Base-by-base conservation (phyloP, 768 basidiomycete species). In the Pilatotrama ljubarskyi region DNA sequence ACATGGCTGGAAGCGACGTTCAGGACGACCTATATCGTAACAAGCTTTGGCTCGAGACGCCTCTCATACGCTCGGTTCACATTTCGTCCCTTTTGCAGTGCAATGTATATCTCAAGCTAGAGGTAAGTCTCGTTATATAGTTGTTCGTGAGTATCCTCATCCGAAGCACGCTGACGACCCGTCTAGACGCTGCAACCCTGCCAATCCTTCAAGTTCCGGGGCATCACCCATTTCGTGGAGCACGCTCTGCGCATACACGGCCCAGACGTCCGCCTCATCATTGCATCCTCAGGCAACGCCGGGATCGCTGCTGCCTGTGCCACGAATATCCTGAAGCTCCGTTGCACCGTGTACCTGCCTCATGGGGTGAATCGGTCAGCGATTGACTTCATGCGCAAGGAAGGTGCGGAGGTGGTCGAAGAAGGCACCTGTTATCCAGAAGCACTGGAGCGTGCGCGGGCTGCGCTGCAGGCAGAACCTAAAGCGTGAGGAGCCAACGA, bases 281-380 rank as follows among this genome's bases (percentile, higher is more conserved):
- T 86, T 50, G 88, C 90, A 0, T 92, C 90, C 0, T 82, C 86
- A 5, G 90, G 90, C 17, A 91, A 92, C 67, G 91, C 88, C 17
- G 90, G 85, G 0, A 74, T 90, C 15, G 90, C 88, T 11, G 81
- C 82, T 0, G 89, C 89, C 15, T 81, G 82, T 61, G 85, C 84
- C 20, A 83, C 89, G 8, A 75, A 79, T 25, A 72, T 68, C 20
- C 76, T 90, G 22, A 72, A 73, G 5, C 74, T 90, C 43, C 76
- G 70, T 66, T 91, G 89, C 69, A 88, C 83, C 5, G 84, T 91
- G 2, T 91, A 78, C 69, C 76, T 93, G 20, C 88, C 90, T 0
- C 70, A 77, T 36, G 81, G 80, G 6, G 84, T 79, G 14, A 65
- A 79, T 32, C 71, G 72, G 64, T 77, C 73, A 18, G 86, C 83